Evolutionary conservation across 2,329 filamentous ascomycete species (phyloP).

Genomic region (Hawksworthiomyces lignivorus): DNA sequence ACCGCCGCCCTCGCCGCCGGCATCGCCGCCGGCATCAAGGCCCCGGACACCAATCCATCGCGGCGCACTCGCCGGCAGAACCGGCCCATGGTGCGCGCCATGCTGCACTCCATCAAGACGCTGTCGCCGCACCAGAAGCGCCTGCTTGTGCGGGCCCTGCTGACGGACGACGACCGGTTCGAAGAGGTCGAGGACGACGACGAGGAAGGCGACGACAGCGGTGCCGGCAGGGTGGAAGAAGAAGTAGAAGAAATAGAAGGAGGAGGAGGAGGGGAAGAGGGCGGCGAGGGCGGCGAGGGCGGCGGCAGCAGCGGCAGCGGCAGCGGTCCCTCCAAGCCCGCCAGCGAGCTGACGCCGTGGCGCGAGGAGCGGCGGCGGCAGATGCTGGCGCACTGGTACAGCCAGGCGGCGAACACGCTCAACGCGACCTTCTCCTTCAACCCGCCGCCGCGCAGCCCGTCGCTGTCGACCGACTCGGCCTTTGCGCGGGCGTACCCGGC

Average conservation of each 20-base stretch:
- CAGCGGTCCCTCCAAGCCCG: not conserved
- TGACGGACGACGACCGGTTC: constrained; percentile 3
- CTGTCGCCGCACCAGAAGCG: constrained; percentile 13
- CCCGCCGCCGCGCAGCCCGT: not conserved
- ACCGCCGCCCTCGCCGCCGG: not conserved
- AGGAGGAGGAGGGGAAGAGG: too few species aligned
- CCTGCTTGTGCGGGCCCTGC: constrained; percentile 6
- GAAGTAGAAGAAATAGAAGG: not conserved
- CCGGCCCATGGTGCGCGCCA: constrained; percentile 7
- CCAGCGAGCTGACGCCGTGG: not conserved
- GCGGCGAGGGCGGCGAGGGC: not conserved
- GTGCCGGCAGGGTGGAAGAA: too few species aligned
- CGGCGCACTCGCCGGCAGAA: constrained; percentile 1
- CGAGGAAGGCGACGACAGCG: constrained; percentile 28
- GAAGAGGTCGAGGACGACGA: constrained; percentile 27
- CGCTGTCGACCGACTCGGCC: not conserved
- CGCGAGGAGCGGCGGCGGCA: constrained; percentile 2
- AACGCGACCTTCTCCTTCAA: not conserved
- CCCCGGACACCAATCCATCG: not conserved
- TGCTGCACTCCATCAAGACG: constrained; percentile 11
- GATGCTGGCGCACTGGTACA: not conserved
- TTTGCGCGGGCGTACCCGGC: not conserved
- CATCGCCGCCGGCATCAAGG: not conserved
- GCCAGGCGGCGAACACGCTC: not conserved
- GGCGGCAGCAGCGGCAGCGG: not conserved